Evolutionary conservation across 345 rosid genomes (phyloP), one percentile per base, ranked within the genome.

Genomic region (Brassica juncea): DNA sequence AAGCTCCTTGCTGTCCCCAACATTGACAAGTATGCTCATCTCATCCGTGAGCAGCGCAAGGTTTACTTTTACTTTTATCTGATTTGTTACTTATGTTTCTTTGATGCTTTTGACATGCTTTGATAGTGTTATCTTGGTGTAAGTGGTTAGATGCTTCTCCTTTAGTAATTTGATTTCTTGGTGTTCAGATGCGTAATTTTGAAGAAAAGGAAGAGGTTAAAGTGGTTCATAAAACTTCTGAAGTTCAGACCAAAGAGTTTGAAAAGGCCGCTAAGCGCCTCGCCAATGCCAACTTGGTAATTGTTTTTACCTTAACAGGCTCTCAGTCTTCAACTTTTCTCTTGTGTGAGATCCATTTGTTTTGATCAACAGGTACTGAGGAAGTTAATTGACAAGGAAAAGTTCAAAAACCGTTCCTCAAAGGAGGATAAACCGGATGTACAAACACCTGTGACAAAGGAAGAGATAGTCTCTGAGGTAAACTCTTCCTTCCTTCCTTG

Each of bases 1-100:
- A 95, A 93, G 77, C 84, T 95, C 77, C 90, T 93, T 70, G 99
- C 94, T 19, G 97, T 95, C 28, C 99, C 98, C 15, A 90, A 95
- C 73, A 90, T 95, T 39, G 97, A 90, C 77, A 95, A 93, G 86
- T 93, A 82, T 86, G 90, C 94, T 73, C 70, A 90, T 87, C 98
- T 93, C 78, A 87, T 93, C 34, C 84, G 82, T 70, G 98, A 93
- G 86, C 99, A 93, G 75, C 89, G 91, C 84, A 90, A 89, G 97
- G 99, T 28, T 3, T 28, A 28, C 31, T 28, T 28, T 28, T 28
- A 28, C 31, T 1, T 28, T 28, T 28, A 28, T 28, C 31, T 28
- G 31, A 3, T 28, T 28, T 28, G 9, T 35, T 35, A 7, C 8
- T 34, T 34, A 6, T 73, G 68, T 8, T 8, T 19, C 27, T 71